Evolutionary conservation across 2,329 filamentous ascomycete species (phyloP), one percentile per base, ranked within the genome.

Genomic region (Phaeosphaeria sp.): DNA sequence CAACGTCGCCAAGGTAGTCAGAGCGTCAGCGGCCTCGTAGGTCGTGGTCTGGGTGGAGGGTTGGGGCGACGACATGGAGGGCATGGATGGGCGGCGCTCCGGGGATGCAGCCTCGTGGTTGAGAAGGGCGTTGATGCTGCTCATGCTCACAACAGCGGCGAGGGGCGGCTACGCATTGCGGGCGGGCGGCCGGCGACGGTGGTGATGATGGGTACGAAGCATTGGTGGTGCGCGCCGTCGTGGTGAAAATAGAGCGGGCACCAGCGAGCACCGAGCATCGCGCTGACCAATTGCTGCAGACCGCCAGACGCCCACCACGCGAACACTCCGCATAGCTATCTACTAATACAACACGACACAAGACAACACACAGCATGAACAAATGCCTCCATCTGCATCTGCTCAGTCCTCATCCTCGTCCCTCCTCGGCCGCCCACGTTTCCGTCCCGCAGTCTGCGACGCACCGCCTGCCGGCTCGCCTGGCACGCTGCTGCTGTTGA

Each of bases 11-110:
- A 77, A 71, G 7, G 73, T 63, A 24, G 74, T 73, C 56, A 77
- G 71, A 55, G 77, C 78, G 58, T 79, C 74, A 53, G 76, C 78
- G 20, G 78, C 78, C 42, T 80, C 79, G 67, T 69, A 65, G 20
- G 72, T 66, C 21, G 72, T 69, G 27, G 68, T 65, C 42, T 56
- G 59, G 51, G 63, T 51, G 39, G 24, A 55, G 55, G 50, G 42
- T 47, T 54, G 60, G 42, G 27, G 46, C 51, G 54, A 22, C 3
- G 40, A 21, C 40, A 36, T 30, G n/a, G n/a, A n/a, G 36, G 36
- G 4, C 59, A 53, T 50, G 25, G 63, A 61, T 50, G 55, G 54
- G 57, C 61, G 62, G 15, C 61, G 64, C 20, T 57, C 58, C 13
- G 61, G 46, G 54, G 55, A 46, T 15, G 65, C 55, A 54, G 64